These are phyloP conservation scores for Fonsecaea multimorphosa DNA, from an alignment of 2,329 filamentous ascomycete genomes.

Conservation along the genomic window DNA sequence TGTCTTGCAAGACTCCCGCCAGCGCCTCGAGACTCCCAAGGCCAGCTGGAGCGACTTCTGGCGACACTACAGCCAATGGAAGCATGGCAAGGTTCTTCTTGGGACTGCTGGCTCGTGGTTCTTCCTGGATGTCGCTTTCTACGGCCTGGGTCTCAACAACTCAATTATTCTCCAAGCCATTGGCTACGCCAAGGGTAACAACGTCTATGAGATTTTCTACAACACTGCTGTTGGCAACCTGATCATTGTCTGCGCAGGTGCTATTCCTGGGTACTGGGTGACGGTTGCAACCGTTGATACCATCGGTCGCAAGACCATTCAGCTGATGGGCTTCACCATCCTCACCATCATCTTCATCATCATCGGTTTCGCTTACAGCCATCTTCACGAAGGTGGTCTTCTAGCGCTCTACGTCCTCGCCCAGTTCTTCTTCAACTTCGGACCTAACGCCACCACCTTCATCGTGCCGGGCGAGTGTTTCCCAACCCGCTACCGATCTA, in stretches of 20 bases:
- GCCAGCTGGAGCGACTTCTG: slow-evolving; percentile 75
- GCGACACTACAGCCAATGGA: slow-evolving; percentile 72
- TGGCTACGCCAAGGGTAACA: slow-evolving; percentile 69
- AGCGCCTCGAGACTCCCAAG: slow-evolving; percentile 68
- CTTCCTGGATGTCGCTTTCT: slow-evolving; percentile 70
- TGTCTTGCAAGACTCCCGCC: slow-evolving; percentile 60
- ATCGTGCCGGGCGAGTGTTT: slow-evolving; percentile 70
- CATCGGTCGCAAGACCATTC: slow-evolving; percentile 78
- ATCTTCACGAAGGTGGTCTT: slow-evolving; percentile 56
- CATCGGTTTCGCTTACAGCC: slow-evolving; percentile 66
- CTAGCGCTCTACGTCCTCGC: slow-evolving; percentile 68
- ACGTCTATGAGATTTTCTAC: slow-evolving; percentile 72
- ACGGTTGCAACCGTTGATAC: slow-evolving; percentile 76
- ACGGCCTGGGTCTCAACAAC: slow-evolving; percentile 77
- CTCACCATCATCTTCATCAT: slow-evolving; percentile 68
- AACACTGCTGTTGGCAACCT: slow-evolving; percentile 80
- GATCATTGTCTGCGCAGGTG: slow-evolving; percentile 77
- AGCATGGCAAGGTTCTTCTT: slow-evolving; percentile 73
- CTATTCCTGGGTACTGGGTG: slow-evolving; percentile 83
- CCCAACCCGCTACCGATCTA: slow-evolving; percentile 67
- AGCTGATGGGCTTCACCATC: slow-evolving; percentile 65
- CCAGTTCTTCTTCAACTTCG: slow-evolving; percentile 72
- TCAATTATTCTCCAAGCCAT: slow-evolving; percentile 73
- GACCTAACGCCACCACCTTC: slow-evolving; percentile 70
- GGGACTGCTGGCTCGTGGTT: slow-evolving; percentile 89